phyloP scores from a whole-genome alignment of 2,329 filamentous ascomycete genomes.

The Bimuria novae-zelandiae region DNA sequence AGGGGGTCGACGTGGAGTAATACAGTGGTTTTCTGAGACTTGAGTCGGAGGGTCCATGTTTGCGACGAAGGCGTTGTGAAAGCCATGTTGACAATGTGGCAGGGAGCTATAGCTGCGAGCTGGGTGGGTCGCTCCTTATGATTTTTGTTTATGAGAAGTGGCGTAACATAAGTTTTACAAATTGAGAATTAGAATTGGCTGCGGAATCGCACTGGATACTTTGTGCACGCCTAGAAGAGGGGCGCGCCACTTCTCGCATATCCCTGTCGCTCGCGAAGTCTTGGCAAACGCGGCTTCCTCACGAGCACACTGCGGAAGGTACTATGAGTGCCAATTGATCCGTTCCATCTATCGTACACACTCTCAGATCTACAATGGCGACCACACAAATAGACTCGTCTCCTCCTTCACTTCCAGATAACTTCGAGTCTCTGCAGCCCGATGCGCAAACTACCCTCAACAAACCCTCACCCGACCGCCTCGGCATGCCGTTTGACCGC shows the following conservation, averaged over 20 bases:
- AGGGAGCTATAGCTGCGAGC: too few species aligned
- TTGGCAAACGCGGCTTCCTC: neutral
- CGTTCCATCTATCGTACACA: neutral
- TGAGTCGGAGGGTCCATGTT: slow-evolving; percentile 53
- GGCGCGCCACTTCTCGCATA: neutral
- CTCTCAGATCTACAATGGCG: slow-evolving; percentile 2
- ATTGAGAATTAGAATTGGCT: too few species aligned
- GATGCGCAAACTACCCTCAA: slow-evolving; percentile 10
- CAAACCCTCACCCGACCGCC: slow-evolving; percentile 41
- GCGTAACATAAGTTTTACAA: too few species aligned
- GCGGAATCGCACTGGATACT: too few species aligned
- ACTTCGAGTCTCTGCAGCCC: neutral
- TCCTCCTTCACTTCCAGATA: neutral
- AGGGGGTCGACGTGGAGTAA: slow-evolving; percentile 53
- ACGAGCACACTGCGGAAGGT: too few species aligned
- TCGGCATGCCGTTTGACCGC: slow-evolving; percentile 66
- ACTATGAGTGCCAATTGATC: neutral
- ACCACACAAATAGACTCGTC: slow-evolving; percentile 2
- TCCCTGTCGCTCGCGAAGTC: neutral
- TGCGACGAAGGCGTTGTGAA: slow-evolving; percentile 26
- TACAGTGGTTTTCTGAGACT: slow-evolving; percentile 52
- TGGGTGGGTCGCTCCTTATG: too few species aligned
- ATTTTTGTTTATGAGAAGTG: too few species aligned
- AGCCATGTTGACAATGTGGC: too few species aligned
- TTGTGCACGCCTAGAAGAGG: neutral